Evolutionary conservation across 139 green algal species (phyloP), one percentile per base, ranked within the genome.

Genomic region (Micractinium sp.): DNA sequence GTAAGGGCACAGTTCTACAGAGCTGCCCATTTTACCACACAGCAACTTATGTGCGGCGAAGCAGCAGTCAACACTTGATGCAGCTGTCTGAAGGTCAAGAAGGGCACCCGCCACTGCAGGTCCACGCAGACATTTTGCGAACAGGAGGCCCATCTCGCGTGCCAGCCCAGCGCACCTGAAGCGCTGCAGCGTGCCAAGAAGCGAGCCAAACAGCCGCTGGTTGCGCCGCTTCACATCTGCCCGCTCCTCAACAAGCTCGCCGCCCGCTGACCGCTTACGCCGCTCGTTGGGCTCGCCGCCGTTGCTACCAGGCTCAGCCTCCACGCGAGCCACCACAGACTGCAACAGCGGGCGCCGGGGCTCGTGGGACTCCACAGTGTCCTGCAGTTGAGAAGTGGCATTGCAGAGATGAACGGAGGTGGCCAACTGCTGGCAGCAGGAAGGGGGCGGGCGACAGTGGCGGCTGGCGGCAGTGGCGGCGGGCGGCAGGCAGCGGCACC

Each of bases 121-220:
- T 5, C 47, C 47, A 56, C 47, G 9, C 47, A 56, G 63, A 25
- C 63, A 5, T 2, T 31, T 71, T 16, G 2, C 14, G 63, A 71
- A 5, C 63, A 71, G 63, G 20, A 71, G 63, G 20, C 12, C 63
- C 63, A 25, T 2, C 63, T 27, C 63, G 18, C 47, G 9, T 2
- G 1, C 47, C 25, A 39, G 0, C 20, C 31, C 31, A 33, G 20
- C 91, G 25, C 53, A 91, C 90, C 80, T 92, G 92, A 94, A 95
- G 81, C 92, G 91, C 82, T 95, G 91, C 85, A 96, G 90, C 27
- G 94, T 96, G 71, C 94, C 93, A 63, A 95, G 82, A 35, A 96
- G 89, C 29, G 90, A 90, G 7, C 93, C 94, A 93, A 96, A 95
- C 92, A 96, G 93, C 47, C 94, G 90, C 53, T 91, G 85, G 73